A percentile compares a stretch with the other conserved stretches of the same genome.
Evolutionary conservation across 768 basidiomycete species (phyloP).

Genomic region (Tylopilus plumbeoviolaceoides): DNA sequence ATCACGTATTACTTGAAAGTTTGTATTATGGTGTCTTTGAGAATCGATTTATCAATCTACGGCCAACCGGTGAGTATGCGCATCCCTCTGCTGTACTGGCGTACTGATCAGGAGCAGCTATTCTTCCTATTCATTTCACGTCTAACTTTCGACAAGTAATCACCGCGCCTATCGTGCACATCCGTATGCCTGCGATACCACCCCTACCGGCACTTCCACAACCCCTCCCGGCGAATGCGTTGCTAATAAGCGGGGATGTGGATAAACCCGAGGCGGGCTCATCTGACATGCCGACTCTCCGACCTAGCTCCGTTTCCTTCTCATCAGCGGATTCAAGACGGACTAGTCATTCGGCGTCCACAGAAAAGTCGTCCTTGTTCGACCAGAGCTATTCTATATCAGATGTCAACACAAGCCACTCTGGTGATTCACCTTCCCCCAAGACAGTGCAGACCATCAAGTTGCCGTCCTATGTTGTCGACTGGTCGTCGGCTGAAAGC

Average conservation of each 20-base stretch:
- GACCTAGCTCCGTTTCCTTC: conserved; percentile 49
- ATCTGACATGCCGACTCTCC: conserved; percentile 18
- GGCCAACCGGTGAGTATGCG: conserved; percentile 55
- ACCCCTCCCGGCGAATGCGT: conserved; percentile 24
- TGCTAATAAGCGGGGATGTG: conserved; percentile 21
- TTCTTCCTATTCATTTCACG: conserved; percentile 66
- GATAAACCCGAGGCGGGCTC: conserved; percentile 23
- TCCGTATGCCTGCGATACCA: conserved; percentile 67
- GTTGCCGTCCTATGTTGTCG: conserved; percentile 40
- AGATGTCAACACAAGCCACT: conserved; percentile 19
- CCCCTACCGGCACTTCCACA: conserved; percentile 49
- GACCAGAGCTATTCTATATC: conserved; percentile 27
- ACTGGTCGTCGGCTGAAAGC: conserved; percentile 43
- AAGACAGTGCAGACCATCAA: conserved; percentile 10
- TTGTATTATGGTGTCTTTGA: conserved; percentile 65
- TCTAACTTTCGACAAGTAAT: conserved; percentile 67
- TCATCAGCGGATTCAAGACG: conserved; percentile 43
- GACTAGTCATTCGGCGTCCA: conserved; percentile 31
- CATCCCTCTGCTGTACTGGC: not conserved
- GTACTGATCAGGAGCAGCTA: conserved; percentile 38
- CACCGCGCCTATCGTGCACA: conserved; percentile 55
- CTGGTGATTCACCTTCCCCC: conserved; percentile 21
- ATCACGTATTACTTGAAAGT: conserved; percentile 67
- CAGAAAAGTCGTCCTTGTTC: conserved; percentile 31
- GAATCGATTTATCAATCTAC: conserved; percentile 66